phyloP scores from a whole-genome alignment of 768 basidiomycete genomes.

The Auricularia cornea region DNA sequence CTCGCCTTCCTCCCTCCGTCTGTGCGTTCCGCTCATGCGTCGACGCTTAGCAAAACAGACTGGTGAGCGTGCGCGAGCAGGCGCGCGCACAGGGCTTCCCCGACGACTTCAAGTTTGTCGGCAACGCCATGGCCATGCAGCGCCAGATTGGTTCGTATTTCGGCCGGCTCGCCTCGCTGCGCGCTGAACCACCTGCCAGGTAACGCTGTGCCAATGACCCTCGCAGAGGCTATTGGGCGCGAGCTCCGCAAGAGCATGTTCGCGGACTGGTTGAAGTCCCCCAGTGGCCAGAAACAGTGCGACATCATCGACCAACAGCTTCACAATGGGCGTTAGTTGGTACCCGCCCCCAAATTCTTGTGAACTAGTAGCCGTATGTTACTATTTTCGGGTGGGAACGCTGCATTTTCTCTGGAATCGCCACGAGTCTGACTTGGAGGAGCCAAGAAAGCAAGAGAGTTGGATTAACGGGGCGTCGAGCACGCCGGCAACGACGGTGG shows the following conservation, averaged over 20 bases:
- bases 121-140: not conserved
- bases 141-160: not conserved
- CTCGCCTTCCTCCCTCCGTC: not conserved
- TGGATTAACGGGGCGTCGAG: not conserved
- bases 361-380: too few species aligned
- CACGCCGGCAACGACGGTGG: not conserved
- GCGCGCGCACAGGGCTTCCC: slow-evolving; percentile 80
- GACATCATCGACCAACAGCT: too few species aligned
- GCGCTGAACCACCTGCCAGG: not conserved
- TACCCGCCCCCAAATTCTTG: too few species aligned
- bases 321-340: too few species aligned
- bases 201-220: slow-evolving; percentile 1
- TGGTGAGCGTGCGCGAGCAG: slow-evolving; percentile 66
- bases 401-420: too few species aligned
- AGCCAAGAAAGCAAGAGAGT: not conserved
- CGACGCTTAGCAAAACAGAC: slow-evolving; percentile 31
- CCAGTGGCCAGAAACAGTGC: too few species aligned
- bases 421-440: too few species aligned
- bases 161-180: not conserved
- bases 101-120: slow-evolving; percentile 54
- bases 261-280: too few species aligned
- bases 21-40: not conserved
- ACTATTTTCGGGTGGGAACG: too few species aligned
- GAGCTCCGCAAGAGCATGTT: slow-evolving; percentile 1
- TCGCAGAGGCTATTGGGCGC: slow-evolving; percentile 4